Conservation (phyloP, 768 basidiomycete genomes). For the Leccinum boreale region DNA sequence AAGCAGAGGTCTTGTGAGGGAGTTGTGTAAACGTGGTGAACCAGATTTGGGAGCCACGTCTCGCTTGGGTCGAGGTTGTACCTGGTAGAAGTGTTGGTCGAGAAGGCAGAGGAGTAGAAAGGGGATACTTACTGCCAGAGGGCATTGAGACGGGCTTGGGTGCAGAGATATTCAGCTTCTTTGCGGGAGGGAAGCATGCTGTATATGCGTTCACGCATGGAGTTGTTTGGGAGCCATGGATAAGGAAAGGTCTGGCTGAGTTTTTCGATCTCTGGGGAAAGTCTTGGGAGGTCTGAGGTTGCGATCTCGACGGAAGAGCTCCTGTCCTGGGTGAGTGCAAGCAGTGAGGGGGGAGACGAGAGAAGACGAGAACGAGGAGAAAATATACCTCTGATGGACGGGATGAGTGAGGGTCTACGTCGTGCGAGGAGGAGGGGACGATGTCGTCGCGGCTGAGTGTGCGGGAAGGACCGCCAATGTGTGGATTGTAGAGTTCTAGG, state of each 20-base stretch:
- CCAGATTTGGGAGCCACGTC: conserved; percentile 64
- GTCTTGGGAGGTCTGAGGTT: conserved; percentile 12
- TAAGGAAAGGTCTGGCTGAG: conserved; percentile 70
- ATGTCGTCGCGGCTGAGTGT: conserved; percentile 7
- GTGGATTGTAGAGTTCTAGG: conserved; percentile 55
- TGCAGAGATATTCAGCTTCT: conserved; percentile 58
- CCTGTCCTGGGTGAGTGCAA: conserved; percentile 20
- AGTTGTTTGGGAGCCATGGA: conserved; percentile 62
- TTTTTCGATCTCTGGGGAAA: conserved; percentile 36
- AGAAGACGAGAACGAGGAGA: not conserved
- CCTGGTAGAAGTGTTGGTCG: conserved; percentile 32
- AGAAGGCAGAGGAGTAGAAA: not conserved
- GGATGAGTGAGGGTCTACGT: conserved; percentile 10
- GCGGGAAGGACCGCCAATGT: conserved; percentile 6
- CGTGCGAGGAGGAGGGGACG: conserved; percentile 13
- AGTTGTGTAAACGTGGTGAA: conserved; percentile 65
- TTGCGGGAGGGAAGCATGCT: conserved; percentile 57
- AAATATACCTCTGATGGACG: conserved; percentile 25
- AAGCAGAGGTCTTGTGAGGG: conserved; percentile 60
- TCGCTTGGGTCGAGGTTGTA: conserved; percentile 69
- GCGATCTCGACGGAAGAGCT: conserved; percentile 24
- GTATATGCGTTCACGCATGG: conserved; percentile 60
- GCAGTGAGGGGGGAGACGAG: not conserved
- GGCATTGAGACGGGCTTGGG: conserved; percentile 62
- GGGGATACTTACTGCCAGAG: conserved; percentile 64